Evolutionary conservation across 1,284 basidiomycete species (phyloP).

Genomic region (Agaricales sp.): DNA sequence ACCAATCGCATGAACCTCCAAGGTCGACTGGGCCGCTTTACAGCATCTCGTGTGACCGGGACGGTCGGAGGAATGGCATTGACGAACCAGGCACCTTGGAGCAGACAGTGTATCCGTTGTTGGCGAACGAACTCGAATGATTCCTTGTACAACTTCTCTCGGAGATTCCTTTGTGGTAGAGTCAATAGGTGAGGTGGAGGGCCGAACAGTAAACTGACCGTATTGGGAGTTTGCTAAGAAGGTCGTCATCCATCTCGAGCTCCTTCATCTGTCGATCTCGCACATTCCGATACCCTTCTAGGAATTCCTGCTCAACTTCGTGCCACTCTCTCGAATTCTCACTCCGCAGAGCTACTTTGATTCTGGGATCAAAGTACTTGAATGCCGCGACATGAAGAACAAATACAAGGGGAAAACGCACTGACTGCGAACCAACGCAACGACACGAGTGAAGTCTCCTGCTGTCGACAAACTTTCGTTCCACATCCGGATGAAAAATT

Average conservation of each 20-base stretch:
- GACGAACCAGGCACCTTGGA: conserved; percentile 89
- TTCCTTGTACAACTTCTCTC: conserved; percentile 83
- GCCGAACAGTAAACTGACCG: conserved; percentile 37
- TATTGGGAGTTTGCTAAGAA: conserved; percentile 76
- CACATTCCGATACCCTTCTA: conserved; percentile 81
- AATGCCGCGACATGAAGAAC: no score
- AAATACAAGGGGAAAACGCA: conserved; percentile 28
- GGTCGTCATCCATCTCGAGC: conserved; percentile 85
- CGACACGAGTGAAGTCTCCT: conserved; percentile 76
- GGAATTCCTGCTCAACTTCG: conserved; percentile 78
- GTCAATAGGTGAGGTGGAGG: conserved; percentile 6
- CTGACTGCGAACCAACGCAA: conserved; percentile 82
- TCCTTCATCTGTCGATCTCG: conserved; percentile 92
- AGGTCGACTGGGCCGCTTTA: conserved; percentile 46
- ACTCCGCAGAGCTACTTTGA: conserved; percentile 67
- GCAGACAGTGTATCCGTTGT: conserved; percentile 81
- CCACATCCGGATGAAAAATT: conserved; percentile 95
- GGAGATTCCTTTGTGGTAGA: conserved; percentile 51
- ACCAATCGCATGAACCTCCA: conserved; percentile 79
- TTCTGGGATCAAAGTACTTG: conserved; percentile 29
- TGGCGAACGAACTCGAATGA: conserved; percentile 89
- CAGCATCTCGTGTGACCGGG: conserved; percentile 34
- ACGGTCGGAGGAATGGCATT: conserved; percentile 52
- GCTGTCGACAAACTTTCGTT: conserved; percentile 78
- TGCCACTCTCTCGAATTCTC: conserved; percentile 80